Evolutionary conservation across 2,329 filamentous ascomycete species (phyloP).

Genomic region (Fonsecaea pugnacius): DNA sequence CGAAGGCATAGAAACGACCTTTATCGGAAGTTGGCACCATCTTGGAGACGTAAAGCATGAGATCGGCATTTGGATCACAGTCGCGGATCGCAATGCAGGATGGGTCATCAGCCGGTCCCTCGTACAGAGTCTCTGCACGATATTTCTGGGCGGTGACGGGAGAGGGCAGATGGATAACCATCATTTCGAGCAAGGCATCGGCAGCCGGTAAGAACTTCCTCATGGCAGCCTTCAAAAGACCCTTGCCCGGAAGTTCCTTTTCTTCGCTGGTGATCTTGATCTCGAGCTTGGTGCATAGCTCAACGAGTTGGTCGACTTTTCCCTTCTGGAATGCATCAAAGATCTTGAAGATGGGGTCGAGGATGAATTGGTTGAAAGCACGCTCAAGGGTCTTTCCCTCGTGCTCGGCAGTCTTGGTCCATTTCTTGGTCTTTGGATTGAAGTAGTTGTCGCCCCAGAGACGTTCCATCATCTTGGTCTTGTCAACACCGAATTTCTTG

Average conservation of each 20-base stretch:
- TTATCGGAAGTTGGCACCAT: conserved; percentile 99
- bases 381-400: conserved; percentile 92
- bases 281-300: conserved; percentile 86
- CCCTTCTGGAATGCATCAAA: conserved; percentile 97
- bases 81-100: conserved; percentile 95
- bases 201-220: conserved; percentile 97
- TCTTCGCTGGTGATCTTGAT: conserved; percentile 89
- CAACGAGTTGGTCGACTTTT: conserved; percentile 89
- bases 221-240: conserved; percentile 97
- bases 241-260: conserved; percentile 94
- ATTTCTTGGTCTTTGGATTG: conserved; percentile 99
- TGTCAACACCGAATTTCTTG: conserved; percentile 99
- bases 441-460: conserved; percentile 99
- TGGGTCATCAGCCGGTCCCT: conserved; percentile 92
- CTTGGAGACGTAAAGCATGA: conserved; percentile 99
- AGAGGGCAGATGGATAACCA: conserved; percentile 98
- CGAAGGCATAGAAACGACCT: conserved; percentile 99
- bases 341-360: conserved; percentile 99
- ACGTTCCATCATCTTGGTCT: conserved; percentile 99
- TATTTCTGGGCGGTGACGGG: conserved; percentile 95
- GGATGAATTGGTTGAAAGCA: conserved; percentile 99
- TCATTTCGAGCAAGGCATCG: conserved; percentile 99
- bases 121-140: conserved; percentile 98
- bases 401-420: conserved; percentile 82
- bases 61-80: conserved; percentile 95